Evolutionary conservation across 768 basidiomycete genomes (phyloP), one percentile per base, ranked within the genome.

Genomic region (Leccinellum rugosiceps): DNA sequence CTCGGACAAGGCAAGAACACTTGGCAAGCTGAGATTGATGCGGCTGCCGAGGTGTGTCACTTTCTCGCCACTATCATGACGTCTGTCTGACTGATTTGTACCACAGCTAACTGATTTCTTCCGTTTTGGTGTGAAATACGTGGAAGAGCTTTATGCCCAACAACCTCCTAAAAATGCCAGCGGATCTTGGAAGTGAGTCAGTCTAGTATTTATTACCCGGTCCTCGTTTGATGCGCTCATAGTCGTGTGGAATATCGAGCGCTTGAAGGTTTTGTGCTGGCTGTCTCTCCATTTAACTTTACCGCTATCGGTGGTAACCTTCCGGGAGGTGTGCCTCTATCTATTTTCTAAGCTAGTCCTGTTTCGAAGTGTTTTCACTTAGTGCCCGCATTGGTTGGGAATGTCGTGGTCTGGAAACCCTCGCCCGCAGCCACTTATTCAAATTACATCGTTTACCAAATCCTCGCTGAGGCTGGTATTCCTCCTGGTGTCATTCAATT

Each of bases 1-100:
- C 80, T 99, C 48, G 97, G 97, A 15, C 97, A 99, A 76, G 97
- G 97, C 43, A 99, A 99, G 85, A 99, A 98, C 71, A 88, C 82
- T 15, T 99, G 97, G 97, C 97, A 99, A 77, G 97, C 97, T 15
- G 97, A 99, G 80, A 98, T 99, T 61, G 97, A 99, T 72, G 93
- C 97, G 54, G 97, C 94, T 17, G 96, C 97, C 4, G 97, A 99
- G 87, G 93, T 92, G 56, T 44, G 82, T 71, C 11, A 35, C 43
- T 52, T 38, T 38, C 26, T 7, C 30, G 32, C 14, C 10, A 4
- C 14, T 9, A 25, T 44, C 11, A 25, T 13, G 35, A 47, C n/a
- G 11, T 23, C 44, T 50, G n/a, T 53, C 41, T 19, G 44, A 34
- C 60, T 61, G 35, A 65, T 53, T 34, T 28, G 25, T 61, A 34